Base-by-base conservation (phyloP, 768 basidiomycete species). In the Gloeopeniophorella convolvens region DNA sequence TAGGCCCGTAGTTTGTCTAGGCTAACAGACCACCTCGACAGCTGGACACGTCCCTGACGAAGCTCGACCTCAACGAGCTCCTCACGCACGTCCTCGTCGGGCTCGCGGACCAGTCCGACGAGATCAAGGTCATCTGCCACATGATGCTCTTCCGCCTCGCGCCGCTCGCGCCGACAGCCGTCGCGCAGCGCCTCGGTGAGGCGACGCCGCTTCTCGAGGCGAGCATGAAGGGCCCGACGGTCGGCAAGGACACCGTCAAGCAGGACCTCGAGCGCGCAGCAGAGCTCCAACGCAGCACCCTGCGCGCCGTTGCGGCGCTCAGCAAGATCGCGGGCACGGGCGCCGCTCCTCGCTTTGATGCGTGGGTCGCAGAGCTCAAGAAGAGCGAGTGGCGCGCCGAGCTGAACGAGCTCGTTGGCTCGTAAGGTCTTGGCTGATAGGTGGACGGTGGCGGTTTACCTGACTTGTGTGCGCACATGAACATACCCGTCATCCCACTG, bases 241-340 rank as follows among this genome's bases (percentile, higher is more conserved):
- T 90, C 34, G 89, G 89, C 45, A 97, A 97, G 70, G 95, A 98
- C 63, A 90, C 91, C 0, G 94, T 96, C 41, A 98, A 97, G 68
- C 90, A 92, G 65, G 89, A 92, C 58, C 64, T 92, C 37, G 89
- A 90, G 67, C 78, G 87, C 16, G 82, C 86, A 8, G 89, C 89
- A 23, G 95, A 97, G 66, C 74, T 97, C 53, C 93, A 97, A 69
- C 74, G 89, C 55, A 92, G 90, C 60, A 89, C 90, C 6, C 72
- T 97, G 54, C 73, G 95, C 32, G 91, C 92, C 5, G 80, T 94
- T 36, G 89, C 83, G 13, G 89, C 90, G 3, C 70, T 99, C 47
- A 86, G 85, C 69, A 88, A 84, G 68, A 79, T 94, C 37, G 74
- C 75, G 5, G 63, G 70, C 15, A 74, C 85, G 0, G 80, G 80